phyloP scores from a whole-genome alignment of 2,329 filamentous ascomycete genomes.

The Colletotrichum musicola region DNA sequence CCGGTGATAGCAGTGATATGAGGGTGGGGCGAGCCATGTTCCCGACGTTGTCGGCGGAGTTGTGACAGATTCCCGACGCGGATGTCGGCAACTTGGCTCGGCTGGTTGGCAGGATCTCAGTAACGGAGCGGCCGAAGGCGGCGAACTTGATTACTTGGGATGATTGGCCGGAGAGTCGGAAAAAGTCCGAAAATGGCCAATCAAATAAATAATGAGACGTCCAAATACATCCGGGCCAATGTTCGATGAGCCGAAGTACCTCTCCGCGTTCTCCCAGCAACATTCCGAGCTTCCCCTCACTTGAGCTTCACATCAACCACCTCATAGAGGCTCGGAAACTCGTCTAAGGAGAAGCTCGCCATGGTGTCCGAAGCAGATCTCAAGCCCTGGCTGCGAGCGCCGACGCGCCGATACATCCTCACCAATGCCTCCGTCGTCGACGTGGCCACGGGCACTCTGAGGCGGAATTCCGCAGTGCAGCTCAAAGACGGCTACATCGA shows the following conservation, averaged over 20 bases:
- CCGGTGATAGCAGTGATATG: slow-evolving; percentile 29
- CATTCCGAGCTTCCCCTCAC: not conserved
- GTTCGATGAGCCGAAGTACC: not conserved
- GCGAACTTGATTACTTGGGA: not conserved
- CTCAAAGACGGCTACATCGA: slow-evolving; percentile 52
- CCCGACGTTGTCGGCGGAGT: slow-evolving; percentile 14
- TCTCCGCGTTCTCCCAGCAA: not conserved
- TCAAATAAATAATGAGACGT: slow-evolving; percentile 5
- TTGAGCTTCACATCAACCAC: not conserved
- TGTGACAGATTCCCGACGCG: slow-evolving; percentile 23
- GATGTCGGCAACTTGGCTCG: slow-evolving; percentile 24
- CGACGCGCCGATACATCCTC: slow-evolving; percentile 51
- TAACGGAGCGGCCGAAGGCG: slow-evolving; percentile 4
- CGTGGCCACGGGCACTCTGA: slow-evolving; percentile 49
- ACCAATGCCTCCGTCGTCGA: slow-evolving; percentile 60
- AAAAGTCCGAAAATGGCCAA: slow-evolving; percentile 10
- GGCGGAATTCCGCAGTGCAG: slow-evolving; percentile 47
- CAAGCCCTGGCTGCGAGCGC: slow-evolving; percentile 51
- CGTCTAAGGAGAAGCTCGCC: not conserved
- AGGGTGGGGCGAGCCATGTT: slow-evolving; percentile 27
- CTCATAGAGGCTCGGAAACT: not conserved
- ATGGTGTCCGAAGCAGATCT: slow-evolving; percentile 45
- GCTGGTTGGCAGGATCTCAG: not conserved
- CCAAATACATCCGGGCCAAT: not conserved
- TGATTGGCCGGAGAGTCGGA: not conserved